These are phyloP conservation scores for Penicillium capsulatum DNA, from an alignment of 2,329 filamentous ascomycete genomes.

Conservation along the genomic window DNA sequence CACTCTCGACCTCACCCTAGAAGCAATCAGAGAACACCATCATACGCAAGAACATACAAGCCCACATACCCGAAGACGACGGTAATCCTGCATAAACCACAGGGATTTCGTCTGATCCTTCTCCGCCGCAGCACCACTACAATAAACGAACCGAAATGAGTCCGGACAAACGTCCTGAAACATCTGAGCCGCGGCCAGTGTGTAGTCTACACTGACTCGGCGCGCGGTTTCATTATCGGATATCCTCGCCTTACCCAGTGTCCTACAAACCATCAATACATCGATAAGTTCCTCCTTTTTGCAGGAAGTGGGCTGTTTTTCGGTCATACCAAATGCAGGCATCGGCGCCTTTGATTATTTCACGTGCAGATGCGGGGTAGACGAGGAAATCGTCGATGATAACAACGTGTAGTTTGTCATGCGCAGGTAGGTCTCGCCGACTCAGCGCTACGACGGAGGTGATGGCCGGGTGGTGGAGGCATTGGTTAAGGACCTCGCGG, in stretches of 20 bases:
- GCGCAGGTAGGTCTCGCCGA: constrained; percentile 44
- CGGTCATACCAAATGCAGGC: constrained; percentile 44
- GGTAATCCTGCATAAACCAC: constrained; percentile 17
- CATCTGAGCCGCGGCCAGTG: constrained; percentile 2
- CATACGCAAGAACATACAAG: not conserved
- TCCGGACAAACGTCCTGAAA: constrained; percentile 7
- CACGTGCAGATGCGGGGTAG: constrained; percentile 46
- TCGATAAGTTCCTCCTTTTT: not conserved
- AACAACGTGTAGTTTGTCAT: constrained; percentile 50
- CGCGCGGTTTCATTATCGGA: constrained; percentile 7
- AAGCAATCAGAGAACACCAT: too few species aligned
- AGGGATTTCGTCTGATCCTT: constrained; percentile 17
- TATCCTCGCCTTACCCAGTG: constrained; percentile 9
- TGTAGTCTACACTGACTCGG: constrained; percentile 11
- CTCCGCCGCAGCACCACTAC: constrained; percentile 15
- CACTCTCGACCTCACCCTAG: constrained; percentile 21
- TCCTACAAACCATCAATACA: constrained; percentile 8
- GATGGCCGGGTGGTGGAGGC: constrained; percentile 49
- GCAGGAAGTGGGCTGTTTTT: not conserved
- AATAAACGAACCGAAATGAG: constrained; percentile 19
- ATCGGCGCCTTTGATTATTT: constrained; percentile 41
- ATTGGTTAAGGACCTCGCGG: constrained; percentile 49
- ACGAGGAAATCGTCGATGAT: constrained; percentile 52
- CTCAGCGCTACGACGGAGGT: constrained; percentile 51
- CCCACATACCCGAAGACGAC: constrained; percentile 14